phyloP scores from a whole-genome alignment of 2,329 filamentous ascomycete genomes.

The Pseudogymnoascus sp. region DNA sequence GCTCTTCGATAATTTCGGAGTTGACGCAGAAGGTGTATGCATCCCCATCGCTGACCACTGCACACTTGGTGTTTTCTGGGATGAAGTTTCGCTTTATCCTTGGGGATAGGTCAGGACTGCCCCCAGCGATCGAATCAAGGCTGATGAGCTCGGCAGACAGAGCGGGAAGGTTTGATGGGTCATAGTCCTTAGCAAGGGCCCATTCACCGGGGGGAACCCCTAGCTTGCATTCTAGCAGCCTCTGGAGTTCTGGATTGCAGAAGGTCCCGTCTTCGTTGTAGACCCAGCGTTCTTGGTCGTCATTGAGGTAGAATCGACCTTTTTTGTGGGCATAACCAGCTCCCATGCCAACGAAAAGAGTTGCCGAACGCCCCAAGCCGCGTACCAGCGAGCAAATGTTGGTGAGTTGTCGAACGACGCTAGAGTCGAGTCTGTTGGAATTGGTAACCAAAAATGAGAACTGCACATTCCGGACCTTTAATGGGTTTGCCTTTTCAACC shows the following conservation, averaged over 20 bases:
- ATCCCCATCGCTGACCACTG: neutral
- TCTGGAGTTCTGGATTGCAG: neutral
- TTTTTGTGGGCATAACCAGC: neutral
- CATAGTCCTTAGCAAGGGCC: neutral
- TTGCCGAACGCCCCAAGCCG: neutral
- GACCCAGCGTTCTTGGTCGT: neutral
- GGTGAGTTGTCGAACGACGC: neutral
- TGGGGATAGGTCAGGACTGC: neutral
- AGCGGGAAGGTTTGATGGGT: neutral
- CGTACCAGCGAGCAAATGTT: neutral
- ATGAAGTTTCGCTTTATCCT: neutral
- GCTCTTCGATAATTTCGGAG: neutral
- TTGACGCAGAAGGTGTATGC: neutral
- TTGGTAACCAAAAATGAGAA: neutral
- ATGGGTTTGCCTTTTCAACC: neutral
- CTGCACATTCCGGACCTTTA: neutral
- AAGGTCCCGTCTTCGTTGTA: constrained; percentile 2
- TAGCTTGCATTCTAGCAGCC: neutral
- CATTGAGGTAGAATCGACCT: neutral
- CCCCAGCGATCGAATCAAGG: too few relatives aligned
- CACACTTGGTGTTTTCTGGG: neutral
- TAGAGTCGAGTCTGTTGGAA: neutral
- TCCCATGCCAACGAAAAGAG: neutral
- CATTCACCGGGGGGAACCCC: neutral
- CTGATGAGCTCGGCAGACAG: neutral